Percentiles rank a stretch among this genome's conserved stretches.
These are phyloP conservation scores for Delitschia confertaspora DNA, from an alignment of 495 filamentous ascomycete species.

Conservation along the genomic window DNA sequence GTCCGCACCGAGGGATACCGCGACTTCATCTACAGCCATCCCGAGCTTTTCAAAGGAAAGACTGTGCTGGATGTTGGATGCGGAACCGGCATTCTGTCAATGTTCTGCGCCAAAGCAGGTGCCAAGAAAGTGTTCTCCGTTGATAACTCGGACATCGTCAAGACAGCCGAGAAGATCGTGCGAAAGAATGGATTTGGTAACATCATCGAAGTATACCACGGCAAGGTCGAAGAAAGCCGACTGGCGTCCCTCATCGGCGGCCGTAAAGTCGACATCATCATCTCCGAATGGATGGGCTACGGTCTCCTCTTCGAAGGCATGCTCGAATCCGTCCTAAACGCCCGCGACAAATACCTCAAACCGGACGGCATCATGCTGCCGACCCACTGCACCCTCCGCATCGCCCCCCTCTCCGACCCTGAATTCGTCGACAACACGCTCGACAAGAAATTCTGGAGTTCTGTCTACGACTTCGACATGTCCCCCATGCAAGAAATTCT, in stretches of 20 bases:
- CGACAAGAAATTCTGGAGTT: conserved; percentile 28
- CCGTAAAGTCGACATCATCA: conserved; percentile 82
- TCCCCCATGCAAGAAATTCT: conserved; percentile 22
- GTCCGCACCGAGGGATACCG: conserved; percentile 60
- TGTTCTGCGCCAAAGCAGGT: conserved; percentile 88
- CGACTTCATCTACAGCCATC: conserved; percentile 71
- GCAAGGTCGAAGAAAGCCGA: conserved; percentile 85
- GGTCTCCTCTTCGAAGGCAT: conserved; percentile 88
- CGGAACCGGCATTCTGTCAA: conserved; percentile 84
- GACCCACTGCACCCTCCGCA: conserved; percentile 75
- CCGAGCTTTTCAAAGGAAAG: conserved; percentile 83
- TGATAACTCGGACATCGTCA: conserved; percentile 88
- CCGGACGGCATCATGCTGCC: conserved; percentile 79
- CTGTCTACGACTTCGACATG: conserved; percentile 35
- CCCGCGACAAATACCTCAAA: conserved; percentile 72
- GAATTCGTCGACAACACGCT: conserved; percentile 49
- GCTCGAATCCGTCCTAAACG: conserved; percentile 87
- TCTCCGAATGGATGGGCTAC: conserved; percentile 98
- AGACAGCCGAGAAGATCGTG: conserved; percentile 76
- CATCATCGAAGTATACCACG: conserved; percentile 72
- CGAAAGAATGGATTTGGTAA: conserved; percentile 70
- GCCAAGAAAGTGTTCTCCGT: conserved; percentile 86
- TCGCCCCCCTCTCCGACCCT: conserved; percentile 77
- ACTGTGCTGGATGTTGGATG: conserved; percentile 89
- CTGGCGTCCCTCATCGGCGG: conserved; percentile 48